Percentiles rank a stretch among this genome's conserved stretches.
Conservation (phyloP, 208 protist genomes). For the Naegleria lovaniensis region DNA sequence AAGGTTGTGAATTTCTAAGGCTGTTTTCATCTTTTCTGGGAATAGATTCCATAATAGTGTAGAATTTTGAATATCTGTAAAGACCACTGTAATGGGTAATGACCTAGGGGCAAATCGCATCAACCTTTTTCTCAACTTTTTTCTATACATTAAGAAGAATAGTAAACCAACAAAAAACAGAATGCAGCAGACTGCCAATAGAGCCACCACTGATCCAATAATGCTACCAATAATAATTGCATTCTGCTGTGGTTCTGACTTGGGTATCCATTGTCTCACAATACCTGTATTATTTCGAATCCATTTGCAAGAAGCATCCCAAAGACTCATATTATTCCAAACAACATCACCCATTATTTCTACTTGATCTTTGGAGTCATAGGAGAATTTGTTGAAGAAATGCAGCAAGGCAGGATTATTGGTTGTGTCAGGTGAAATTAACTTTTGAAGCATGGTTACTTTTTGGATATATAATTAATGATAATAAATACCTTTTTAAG, state of each 20-base stretch:
- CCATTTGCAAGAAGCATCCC: background rate
- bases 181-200: background rate
- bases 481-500: no score
- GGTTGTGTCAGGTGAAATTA: no score
- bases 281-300: background rate
- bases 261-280: background rate
- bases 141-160: background rate
- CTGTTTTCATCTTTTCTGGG: background rate
- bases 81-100: background rate
- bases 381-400: background rate
- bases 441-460: no score
- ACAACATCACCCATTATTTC: background rate
- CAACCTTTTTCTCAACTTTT: background rate
- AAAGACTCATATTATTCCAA: background rate
- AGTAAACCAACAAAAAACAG: background rate
- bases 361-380: background rate
- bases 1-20: background rate
- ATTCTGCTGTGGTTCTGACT: background rate
- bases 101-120: background rate
- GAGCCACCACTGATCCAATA: background rate
- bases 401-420: background rate
- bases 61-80: slow-evolving; percentile 16
- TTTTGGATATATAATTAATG: no score
- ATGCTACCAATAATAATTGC: background rate
- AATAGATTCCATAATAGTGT: background rate